A percentile compares a stretch with the other conserved stretches of the same genome.
Evolutionary conservation across 257 asterid genomes (phyloP).

Genomic region (Jacaranda copaia): DNA sequence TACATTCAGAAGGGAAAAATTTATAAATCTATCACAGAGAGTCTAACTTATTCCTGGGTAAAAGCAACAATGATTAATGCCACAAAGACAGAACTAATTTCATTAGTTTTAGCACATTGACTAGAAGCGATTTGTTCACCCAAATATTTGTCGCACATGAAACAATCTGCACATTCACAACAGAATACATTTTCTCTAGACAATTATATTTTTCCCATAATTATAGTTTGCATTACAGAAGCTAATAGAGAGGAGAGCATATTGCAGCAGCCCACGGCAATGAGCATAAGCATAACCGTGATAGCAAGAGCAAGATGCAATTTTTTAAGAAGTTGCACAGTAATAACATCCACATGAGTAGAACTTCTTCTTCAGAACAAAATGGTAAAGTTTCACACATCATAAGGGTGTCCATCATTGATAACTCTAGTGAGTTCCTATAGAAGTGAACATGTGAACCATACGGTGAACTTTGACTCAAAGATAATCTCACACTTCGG

Average conservation of each 20-base stretch:
- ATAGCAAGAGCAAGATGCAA: too few species aligned
- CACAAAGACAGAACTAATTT: slow-evolving; percentile 19
- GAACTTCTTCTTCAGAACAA: slow-evolving; percentile 25
- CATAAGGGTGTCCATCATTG: slow-evolving; percentile 10
- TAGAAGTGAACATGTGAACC: slow-evolving; percentile 20
- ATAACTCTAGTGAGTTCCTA: slow-evolving; percentile 23
- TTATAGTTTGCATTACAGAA: background rate
- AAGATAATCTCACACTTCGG: background rate
- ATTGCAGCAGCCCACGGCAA: slow-evolving; percentile 19
- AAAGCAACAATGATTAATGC: background rate
- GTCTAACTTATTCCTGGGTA: slow-evolving; percentile 5
- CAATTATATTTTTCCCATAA: background rate
- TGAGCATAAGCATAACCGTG: slow-evolving; percentile 17
- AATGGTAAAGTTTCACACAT: slow-evolving; percentile 20
- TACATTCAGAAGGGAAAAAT: slow-evolving; percentile 41
- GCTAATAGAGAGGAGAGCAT: slow-evolving; percentile 22
- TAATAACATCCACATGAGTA: slow-evolving; percentile 23
- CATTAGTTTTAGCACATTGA: background rate
- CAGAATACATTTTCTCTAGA: background rate
- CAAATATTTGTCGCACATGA: slow-evolving; percentile 1
- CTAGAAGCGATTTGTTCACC: background rate
- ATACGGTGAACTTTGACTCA: slow-evolving; percentile 13
- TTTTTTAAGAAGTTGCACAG: slow-evolving; percentile 13
- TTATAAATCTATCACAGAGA: slow-evolving; percentile 20
- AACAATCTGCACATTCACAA: background rate